Percentiles rank a stretch among this genome's conserved stretches.
Conservation (phyloP, 306 rosid genomes). For the Geum urbanum region DNA sequence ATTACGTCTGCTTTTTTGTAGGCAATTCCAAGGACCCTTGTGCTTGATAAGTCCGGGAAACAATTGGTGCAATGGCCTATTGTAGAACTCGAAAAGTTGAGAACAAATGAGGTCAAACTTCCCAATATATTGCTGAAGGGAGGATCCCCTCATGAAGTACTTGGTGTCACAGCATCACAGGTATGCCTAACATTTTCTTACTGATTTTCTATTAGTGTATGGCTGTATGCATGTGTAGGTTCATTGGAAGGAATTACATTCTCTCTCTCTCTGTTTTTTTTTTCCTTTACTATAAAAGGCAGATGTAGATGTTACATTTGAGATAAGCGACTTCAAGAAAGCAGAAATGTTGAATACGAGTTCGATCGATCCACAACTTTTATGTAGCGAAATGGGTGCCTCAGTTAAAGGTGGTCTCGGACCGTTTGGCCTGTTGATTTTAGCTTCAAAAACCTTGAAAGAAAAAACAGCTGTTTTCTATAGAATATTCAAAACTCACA, state of each 20-base stretch:
- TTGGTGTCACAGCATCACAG: constrained; percentile 53
- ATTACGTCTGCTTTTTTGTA: constrained; percentile 18
- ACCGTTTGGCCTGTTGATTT: constrained; percentile 58
- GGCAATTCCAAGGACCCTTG: constrained; percentile 64
- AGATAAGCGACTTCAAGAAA: constrained; percentile 30
- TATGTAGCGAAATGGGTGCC: constrained; percentile 55
- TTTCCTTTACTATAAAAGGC: too few relatives aligned
- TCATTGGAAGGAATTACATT: too few relatives aligned
- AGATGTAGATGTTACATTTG: constrained; percentile 61
- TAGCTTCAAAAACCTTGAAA: constrained; percentile 53
- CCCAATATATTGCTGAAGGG: constrained; percentile 25
- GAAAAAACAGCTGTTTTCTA: constrained; percentile 70
- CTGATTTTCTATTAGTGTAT: too few relatives aligned
- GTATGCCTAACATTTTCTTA: not conserved
- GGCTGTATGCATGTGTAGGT: too few relatives aligned
- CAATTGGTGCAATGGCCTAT: constrained; percentile 82
- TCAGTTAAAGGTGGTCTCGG: constrained; percentile 47
- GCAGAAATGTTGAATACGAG: constrained; percentile 43
- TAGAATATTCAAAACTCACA: constrained; percentile 45
- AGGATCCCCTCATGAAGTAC: constrained; percentile 40
- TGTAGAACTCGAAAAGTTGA: constrained; percentile 49
- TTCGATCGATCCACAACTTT: constrained; percentile 46
- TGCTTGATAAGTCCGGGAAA: constrained; percentile 60
- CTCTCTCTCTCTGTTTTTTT: too few relatives aligned
- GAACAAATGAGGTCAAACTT: constrained; percentile 30